phyloP scores from a whole-genome alignment of 805 yeast genomes.

The Maudiozyma barnettii region DNA sequence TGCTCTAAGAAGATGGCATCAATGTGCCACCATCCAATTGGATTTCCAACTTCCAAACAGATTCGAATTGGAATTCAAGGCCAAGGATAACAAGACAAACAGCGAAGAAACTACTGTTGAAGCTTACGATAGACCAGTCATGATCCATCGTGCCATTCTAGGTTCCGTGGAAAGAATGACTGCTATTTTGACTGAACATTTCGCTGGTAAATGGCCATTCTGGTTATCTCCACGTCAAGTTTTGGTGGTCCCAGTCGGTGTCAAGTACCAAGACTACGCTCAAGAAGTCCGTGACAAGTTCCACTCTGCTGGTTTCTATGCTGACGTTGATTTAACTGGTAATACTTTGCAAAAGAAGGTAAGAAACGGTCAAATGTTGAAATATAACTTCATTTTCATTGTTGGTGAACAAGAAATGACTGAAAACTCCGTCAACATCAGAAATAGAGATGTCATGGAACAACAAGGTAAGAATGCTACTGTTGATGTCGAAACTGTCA shows the following conservation, averaged over 20 bases:
- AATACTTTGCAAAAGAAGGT: conserved; percentile 97
- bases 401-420: conserved; percentile 93
- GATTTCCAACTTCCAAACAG: conserved; percentile 97
- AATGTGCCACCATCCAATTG: conserved; percentile 96
- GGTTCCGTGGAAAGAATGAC: conserved; percentile 99
- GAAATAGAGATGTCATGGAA: conserved; percentile 91
- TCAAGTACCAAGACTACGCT: conserved; percentile 85
- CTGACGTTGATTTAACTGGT: conserved; percentile 89
- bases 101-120: conserved; percentile 31
- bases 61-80: conserved; percentile 81
- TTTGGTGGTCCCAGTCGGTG: conserved; percentile 93
- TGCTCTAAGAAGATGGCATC: conserved; percentile 94
- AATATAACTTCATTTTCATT: conserved; percentile 90
- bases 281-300: conserved; percentile 61
- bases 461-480: conserved; percentile 90
- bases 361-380: conserved; percentile 89
- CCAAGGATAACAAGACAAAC: conserved; percentile 39
- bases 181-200: conserved; percentile 95
- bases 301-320: conserved; percentile 70
- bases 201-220: conserved; percentile 99
- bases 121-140: conserved; percentile 78
- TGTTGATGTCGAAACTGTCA: conserved; percentile 60
- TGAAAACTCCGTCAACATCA: conserved; percentile 75
- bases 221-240: conserved; percentile 99
- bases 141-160: conserved; percentile 98